phyloP scores from a whole-genome alignment of 2,329 filamentous ascomycete species.

The Paecilomyces dactylethromorphus region DNA sequence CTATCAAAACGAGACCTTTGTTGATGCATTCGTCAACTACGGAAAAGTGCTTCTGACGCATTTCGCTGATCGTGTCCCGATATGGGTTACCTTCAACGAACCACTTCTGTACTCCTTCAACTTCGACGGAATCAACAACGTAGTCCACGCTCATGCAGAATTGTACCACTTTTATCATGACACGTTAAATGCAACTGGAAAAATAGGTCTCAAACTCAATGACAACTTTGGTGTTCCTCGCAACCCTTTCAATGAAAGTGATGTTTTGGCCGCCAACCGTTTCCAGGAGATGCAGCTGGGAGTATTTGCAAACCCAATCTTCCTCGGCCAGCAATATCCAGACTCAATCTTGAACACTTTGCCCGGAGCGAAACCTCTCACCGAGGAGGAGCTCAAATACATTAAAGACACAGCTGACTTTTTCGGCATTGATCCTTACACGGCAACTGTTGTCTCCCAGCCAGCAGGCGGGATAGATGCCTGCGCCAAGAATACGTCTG shows the following conservation, averaged over 20 bases:
- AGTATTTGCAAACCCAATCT: slow-evolving; percentile 39
- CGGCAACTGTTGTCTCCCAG: slow-evolving; percentile 47
- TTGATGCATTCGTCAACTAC: slow-evolving; percentile 32
- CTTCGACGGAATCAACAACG: slow-evolving; percentile 46
- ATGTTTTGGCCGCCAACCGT: slow-evolving; percentile 21
- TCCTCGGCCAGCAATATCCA: slow-evolving; percentile 40
- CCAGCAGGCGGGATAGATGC: slow-evolving; percentile 40
- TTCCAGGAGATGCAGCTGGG: slow-evolving; percentile 31
- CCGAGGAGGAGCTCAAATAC: slow-evolving; percentile 41
- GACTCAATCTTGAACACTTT: slow-evolving; percentile 38
- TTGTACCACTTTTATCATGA: slow-evolving; percentile 36
- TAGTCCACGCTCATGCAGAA: slow-evolving; percentile 37
- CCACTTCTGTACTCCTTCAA: slow-evolving; percentile 30
- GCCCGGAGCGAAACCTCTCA: slow-evolving; percentile 40
- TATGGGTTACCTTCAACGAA: slow-evolving; percentile 39
- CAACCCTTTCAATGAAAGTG: slow-evolving; percentile 18
- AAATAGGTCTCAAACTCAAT: slow-evolving; percentile 37
- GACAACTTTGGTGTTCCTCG: slow-evolving; percentile 48
- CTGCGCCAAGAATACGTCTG: slow-evolving; percentile 40
- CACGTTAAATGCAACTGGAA: slow-evolving; percentile 37
- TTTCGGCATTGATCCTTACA: slow-evolving; percentile 54
- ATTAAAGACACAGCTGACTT: slow-evolving; percentile 50
- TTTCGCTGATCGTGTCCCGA: slow-evolving; percentile 32
- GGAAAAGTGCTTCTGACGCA: slow-evolving; percentile 31
- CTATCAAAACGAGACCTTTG: slow-evolving; percentile 36